phyloP scores from a whole-genome alignment of 345 rosid species.

The Gossypium arboreum region DNA sequence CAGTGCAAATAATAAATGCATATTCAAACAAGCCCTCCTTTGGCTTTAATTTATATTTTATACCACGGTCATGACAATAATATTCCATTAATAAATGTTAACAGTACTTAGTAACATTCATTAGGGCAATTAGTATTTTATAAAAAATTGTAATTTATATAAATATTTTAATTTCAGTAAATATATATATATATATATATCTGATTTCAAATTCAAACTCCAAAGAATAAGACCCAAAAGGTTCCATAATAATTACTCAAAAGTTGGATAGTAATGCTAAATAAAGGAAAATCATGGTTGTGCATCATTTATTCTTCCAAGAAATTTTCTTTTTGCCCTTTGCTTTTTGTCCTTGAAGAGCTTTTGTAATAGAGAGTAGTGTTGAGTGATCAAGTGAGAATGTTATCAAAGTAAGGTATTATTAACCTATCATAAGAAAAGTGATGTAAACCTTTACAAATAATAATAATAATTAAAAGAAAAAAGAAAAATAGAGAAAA shows the following conservation, averaged over 20 bases:
- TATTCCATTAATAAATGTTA: no score
- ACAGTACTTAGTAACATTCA: no score
- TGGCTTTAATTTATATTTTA: no score
- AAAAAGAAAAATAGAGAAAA: not conserved
- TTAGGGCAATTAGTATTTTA: no score
- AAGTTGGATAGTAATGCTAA: constrained; percentile 15
- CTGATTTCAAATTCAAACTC: not conserved
- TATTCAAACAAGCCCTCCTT: no score
- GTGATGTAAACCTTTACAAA: not conserved
- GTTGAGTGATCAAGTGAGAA: not conserved
- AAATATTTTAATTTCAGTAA: no score
- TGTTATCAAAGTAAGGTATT: constrained; percentile 8
- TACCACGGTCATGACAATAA: no score
- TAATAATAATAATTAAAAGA: not conserved
- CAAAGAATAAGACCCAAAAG: not conserved
- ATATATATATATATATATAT: no score
- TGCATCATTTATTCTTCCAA: not conserved
- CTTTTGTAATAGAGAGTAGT: not conserved
- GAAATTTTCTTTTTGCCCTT: not conserved
- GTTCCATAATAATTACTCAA: constrained; percentile 11
- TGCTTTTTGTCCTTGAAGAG: constrained; percentile 6
- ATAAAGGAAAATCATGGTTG: not conserved
- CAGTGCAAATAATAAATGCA: no score
- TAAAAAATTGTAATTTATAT: no score
- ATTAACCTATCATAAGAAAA: constrained; percentile 16